Percentiles rank a stretch among this genome's conserved stretches.
Evolutionary conservation across 306 rosid genomes (phyloP).

Genomic region (Carpinus fangiana): DNA sequence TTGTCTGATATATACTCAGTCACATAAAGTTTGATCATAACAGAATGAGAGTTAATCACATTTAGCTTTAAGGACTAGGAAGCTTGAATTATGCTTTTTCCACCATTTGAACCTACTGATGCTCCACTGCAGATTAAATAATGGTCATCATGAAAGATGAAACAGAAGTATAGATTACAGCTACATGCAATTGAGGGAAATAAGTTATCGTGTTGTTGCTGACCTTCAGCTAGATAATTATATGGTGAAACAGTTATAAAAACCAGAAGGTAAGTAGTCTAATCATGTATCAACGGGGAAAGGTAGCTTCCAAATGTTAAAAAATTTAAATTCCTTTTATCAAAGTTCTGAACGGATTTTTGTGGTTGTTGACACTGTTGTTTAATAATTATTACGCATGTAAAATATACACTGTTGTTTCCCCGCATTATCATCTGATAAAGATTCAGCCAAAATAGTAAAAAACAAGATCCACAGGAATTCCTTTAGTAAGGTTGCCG

Average conservation of each 20-base stretch:
- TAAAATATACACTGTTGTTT: neutral
- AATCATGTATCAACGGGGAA: neutral
- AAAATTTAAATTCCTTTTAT: neutral
- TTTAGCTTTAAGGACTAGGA: neutral
- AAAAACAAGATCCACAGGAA: conserved; percentile 9
- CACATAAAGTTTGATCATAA: no score
- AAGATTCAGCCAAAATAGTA: conserved; percentile 10
- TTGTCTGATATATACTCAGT: no score
- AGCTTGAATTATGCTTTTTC: neutral
- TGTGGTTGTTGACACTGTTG: neutral
- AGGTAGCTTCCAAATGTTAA: neutral
- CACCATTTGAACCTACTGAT: neutral
- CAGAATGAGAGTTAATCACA: no score
- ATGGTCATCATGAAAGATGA: neutral
- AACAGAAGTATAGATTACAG: neutral
- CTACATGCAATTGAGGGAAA: neutral
- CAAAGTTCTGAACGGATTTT: neutral
- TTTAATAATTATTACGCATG: neutral
- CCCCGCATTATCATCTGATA: neutral
- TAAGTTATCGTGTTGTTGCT: neutral
- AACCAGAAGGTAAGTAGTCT: neutral
- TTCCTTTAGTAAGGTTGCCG: neutral
- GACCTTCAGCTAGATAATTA: neutral
- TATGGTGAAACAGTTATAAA: neutral
- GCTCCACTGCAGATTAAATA: neutral